Evolutionary conservation across 768 basidiomycete species (phyloP).

Genomic region (Phanerochaete carnosa): DNA sequence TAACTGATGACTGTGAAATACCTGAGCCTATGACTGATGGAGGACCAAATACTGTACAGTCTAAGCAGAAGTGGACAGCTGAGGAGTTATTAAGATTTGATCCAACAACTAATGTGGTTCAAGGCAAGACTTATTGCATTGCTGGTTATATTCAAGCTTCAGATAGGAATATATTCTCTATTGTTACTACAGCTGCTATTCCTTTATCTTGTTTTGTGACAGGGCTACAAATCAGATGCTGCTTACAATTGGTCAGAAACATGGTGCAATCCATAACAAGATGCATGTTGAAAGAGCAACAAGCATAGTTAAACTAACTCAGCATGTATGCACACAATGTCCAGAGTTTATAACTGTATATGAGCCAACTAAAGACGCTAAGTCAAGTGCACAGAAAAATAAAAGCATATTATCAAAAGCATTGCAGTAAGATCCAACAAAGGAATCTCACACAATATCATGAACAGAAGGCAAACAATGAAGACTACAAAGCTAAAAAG

Average conservation of each 20-base stretch:
- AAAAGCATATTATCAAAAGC: no score
- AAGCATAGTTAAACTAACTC: not conserved
- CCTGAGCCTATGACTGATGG: no score
- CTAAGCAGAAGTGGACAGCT: no score
- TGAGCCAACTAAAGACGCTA: not conserved
- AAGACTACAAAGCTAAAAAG: no score
- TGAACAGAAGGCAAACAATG: no score
- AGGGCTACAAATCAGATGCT: not conserved
- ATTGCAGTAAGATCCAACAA: no score
- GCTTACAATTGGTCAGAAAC: not conserved
- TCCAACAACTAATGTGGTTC: no score
- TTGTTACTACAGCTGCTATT: not conserved
- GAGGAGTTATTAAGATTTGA: no score
- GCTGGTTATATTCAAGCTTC: not conserved
- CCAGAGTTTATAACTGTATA: not conserved
- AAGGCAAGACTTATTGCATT: not conserved
- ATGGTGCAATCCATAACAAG: not conserved
- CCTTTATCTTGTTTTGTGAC: not conserved
- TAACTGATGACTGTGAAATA: no score
- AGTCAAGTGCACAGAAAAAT: not conserved
- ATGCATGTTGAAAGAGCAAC: not conserved
- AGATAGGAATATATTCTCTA: not conserved
- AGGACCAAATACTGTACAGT: no score
- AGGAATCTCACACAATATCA: no score
- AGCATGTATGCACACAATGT: not conserved